Conservation (phyloP, 371 early-diverging fungal species). For the Mortierella sp. region DNA sequence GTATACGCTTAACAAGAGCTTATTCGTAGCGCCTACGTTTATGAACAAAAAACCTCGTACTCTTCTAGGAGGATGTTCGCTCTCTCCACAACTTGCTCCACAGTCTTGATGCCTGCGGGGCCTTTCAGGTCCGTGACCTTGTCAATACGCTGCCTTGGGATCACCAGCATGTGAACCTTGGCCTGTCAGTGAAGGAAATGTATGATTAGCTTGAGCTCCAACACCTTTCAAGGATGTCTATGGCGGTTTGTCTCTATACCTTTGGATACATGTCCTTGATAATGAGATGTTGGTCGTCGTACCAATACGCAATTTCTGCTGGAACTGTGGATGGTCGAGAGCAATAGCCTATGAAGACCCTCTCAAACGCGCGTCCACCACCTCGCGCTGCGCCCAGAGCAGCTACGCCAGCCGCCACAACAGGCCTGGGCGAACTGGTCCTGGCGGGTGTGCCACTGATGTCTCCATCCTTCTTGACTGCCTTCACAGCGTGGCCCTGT, state of each 20-base stretch:
- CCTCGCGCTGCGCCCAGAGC: neutral
- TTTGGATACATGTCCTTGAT: conserved; percentile 64
- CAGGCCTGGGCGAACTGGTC: no score
- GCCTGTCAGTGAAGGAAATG: conserved; percentile 12
- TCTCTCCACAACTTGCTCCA: conserved; percentile 25
- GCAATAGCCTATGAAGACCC: conserved; percentile 41
- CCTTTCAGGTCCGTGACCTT: conserved; percentile 45
- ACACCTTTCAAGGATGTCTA: no score
- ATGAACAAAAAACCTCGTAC: conserved; percentile 8
- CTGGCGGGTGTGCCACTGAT: neutral
- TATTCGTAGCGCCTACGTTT: no score
- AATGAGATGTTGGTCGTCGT: conserved; percentile 54
- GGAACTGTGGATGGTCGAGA: conserved; percentile 53
- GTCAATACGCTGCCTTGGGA: conserved; percentile 58
- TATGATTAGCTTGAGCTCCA: neutral
- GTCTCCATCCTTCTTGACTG: neutral
- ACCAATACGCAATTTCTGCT: conserved; percentile 35
- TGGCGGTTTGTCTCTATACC: conserved; percentile 23
- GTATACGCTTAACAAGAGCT: neutral
- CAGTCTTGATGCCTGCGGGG: conserved; percentile 19
- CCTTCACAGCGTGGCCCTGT: neutral
- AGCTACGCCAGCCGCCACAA: no score
- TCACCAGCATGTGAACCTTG: conserved; percentile 58
- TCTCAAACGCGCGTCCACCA: conserved; percentile 4
- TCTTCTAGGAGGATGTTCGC: conserved; percentile 25